Percentiles rank a stretch among this genome's conserved stretches.
These are phyloP conservation scores for Inga oerstediana DNA, from an alignment of 306 rosid species.

Conservation along the genomic window DNA sequence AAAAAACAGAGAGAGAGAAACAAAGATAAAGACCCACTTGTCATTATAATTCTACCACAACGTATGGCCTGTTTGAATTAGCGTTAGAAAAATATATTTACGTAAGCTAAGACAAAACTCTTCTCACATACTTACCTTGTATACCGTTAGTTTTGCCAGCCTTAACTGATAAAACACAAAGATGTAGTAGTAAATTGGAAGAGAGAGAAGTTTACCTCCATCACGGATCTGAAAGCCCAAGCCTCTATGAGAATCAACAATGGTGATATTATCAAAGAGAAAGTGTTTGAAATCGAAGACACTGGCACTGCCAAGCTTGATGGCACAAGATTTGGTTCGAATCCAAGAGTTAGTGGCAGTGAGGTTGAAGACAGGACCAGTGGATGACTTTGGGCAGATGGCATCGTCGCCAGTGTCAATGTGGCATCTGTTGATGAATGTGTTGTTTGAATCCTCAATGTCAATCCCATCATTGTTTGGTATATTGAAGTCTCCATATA, in stretches of 20 bases:
- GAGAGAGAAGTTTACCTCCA: conserved; percentile 59
- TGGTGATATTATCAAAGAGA: conserved; percentile 81
- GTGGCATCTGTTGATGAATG: conserved; percentile 71
- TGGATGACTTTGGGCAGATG: conserved; percentile 80
- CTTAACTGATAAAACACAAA: not conserved
- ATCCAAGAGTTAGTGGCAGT: conserved; percentile 81
- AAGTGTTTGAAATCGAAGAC: conserved; percentile 69
- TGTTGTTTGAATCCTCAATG: conserved; percentile 91
- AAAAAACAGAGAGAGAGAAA: too few species aligned
- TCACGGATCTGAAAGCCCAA: conserved; percentile 90
- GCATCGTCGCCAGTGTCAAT: conserved; percentile 96
- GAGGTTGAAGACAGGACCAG: conserved; percentile 71
- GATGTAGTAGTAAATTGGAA: not conserved
- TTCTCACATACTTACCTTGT: too few species aligned
- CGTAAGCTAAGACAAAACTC: too few species aligned
- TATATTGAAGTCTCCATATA: conserved; percentile 81
- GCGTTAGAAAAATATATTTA: too few species aligned
- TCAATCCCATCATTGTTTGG: conserved; percentile 96
- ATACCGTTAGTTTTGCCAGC: not conserved
- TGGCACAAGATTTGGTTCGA: conserved; percentile 86
- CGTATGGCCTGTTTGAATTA: too few species aligned
- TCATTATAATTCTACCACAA: not conserved
- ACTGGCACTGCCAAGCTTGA: conserved; percentile 92
- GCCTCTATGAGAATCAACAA: conserved; percentile 90
- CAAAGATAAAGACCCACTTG: not conserved